phyloP scores from a whole-genome alignment of 2,329 filamentous ascomycete species.

The Bipolaris bicolor region DNA sequence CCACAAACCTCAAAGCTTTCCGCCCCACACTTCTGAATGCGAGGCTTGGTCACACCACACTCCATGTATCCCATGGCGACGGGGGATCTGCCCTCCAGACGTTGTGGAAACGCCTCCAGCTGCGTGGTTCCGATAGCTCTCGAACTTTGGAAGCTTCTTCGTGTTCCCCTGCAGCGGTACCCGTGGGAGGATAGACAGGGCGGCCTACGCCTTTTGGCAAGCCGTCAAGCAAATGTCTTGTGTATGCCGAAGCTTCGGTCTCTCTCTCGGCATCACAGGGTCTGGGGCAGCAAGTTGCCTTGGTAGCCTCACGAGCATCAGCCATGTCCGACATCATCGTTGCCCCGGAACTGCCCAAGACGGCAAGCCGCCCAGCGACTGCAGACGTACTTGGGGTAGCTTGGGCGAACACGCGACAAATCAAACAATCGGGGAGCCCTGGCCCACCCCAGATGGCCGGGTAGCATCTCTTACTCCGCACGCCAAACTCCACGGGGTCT shows the following conservation, averaged over 20 bases:
- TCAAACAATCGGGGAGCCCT: neutral
- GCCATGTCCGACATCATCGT: conserved; percentile 13
- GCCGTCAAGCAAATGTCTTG: conserved; percentile 15
- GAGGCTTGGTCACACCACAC: conserved; percentile 7
- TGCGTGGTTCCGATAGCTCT: neutral
- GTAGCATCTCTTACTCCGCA: conserved; percentile 20
- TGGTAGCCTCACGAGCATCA: conserved; percentile 4
- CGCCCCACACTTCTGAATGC: conserved; percentile 4
- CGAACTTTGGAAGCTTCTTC: conserved; percentile 1
- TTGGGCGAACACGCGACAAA: conserved; percentile 1
- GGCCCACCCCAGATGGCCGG: conserved; percentile 9
- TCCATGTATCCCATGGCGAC: conserved; percentile 5
- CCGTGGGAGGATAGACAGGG: neutral
- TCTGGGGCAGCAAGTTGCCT: conserved; percentile 4
- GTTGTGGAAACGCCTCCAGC: neutral
- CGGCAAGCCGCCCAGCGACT: conserved; percentile 4
- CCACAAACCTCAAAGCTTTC: conserved; percentile 8
- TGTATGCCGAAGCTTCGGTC: conserved; percentile 8
- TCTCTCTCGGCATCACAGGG: conserved; percentile 7
- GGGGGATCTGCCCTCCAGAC: neutral
- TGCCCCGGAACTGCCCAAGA: conserved; percentile 4
- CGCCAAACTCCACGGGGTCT: conserved; percentile 22
- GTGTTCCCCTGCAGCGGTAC: neutral
- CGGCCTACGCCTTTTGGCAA: conserved; percentile 15
- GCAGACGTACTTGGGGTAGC: neutral